These are phyloP conservation scores for Chondrus crispus DNA, from an alignment of 23 red algal genomes.

Conservation along the genomic window DNA sequence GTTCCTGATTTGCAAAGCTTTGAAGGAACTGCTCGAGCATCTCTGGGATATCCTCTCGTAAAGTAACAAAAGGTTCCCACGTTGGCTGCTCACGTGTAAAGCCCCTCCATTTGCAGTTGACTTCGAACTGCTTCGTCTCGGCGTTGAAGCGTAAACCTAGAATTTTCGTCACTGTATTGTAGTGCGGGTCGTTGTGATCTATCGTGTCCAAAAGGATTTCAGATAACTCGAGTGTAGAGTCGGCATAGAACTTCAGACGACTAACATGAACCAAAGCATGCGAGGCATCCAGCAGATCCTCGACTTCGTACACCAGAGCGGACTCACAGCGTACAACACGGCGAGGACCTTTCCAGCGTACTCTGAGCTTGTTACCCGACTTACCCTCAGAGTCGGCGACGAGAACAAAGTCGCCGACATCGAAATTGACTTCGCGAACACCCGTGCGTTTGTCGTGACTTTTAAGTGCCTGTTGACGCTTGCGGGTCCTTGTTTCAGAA, in stretches of 20 bases:
- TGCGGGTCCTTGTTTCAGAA: not conserved
- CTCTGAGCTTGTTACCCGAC: not conserved
- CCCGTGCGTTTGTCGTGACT: slow-evolving; percentile 3
- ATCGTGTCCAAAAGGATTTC: not conserved
- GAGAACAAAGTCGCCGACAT: not conserved
- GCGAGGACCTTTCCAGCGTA: not conserved
- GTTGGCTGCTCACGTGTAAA: not conserved
- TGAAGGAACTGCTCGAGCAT: slow-evolving; percentile 13
- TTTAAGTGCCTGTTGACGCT: not conserved
- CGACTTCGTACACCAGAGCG: not conserved
- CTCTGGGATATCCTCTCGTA: not conserved
- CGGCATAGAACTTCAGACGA: not conserved
- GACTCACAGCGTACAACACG: not conserved
- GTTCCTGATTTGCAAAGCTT: not conserved
- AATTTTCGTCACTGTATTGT: not conserved
- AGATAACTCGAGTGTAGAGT: not conserved
- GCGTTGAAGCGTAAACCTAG: not conserved
- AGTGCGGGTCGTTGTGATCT: not conserved
- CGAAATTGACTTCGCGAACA: not conserved
- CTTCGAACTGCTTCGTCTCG: not conserved
- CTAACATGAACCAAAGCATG: not conserved
- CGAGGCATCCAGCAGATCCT: not conserved
- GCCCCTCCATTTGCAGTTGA: not conserved
- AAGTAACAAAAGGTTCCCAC: not conserved
- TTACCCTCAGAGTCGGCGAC: not conserved